phyloP scores from a whole-genome alignment of 768 basidiomycete species.

The Leucosporidium scottii region DNA sequence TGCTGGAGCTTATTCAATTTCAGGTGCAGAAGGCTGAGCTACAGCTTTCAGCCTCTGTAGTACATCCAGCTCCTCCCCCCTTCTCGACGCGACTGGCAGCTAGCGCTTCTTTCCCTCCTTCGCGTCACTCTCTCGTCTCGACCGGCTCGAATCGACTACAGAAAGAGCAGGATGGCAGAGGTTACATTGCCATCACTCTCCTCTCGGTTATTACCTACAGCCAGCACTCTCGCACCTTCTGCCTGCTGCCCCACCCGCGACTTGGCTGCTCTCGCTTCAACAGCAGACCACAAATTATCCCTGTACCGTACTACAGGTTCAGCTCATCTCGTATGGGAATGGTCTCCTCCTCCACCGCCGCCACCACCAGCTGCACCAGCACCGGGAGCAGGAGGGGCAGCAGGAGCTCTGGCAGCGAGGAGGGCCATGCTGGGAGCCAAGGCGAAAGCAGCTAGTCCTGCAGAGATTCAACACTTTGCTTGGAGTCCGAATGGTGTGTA shows the following conservation, averaged over 20 bases:
- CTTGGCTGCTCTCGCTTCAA: background rate
- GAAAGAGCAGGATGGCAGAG: background rate
- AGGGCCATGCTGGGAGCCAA: too few species aligned
- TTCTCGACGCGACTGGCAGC: background rate
- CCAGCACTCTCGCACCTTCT: background rate
- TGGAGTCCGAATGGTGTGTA: too few species aligned
- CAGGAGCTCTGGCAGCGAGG: too few species aligned
- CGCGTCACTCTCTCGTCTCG: background rate
- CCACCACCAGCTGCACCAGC: background rate
- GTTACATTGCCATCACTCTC: too few species aligned
- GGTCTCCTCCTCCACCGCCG: background rate
- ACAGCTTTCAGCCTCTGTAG: too few species aligned
- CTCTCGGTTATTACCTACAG: background rate
- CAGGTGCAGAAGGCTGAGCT: too few species aligned
- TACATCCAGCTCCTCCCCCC: too few species aligned
- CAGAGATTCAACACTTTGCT: too few species aligned
- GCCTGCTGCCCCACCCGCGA: conserved; percentile 1
- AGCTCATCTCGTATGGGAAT: conserved; percentile 2
- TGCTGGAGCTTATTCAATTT: too few species aligned
- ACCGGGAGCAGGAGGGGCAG: too few species aligned
- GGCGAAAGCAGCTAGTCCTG: too few species aligned
- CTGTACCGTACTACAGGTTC: background rate
- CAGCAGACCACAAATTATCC: conserved; percentile 1
- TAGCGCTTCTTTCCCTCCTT: background rate
- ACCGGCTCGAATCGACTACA: background rate